A percentile compares a stretch with the other conserved stretches of the same genome.
Conservation (phyloP, 352 stramenopile species). For the Phytopythium aichiense region DNA sequence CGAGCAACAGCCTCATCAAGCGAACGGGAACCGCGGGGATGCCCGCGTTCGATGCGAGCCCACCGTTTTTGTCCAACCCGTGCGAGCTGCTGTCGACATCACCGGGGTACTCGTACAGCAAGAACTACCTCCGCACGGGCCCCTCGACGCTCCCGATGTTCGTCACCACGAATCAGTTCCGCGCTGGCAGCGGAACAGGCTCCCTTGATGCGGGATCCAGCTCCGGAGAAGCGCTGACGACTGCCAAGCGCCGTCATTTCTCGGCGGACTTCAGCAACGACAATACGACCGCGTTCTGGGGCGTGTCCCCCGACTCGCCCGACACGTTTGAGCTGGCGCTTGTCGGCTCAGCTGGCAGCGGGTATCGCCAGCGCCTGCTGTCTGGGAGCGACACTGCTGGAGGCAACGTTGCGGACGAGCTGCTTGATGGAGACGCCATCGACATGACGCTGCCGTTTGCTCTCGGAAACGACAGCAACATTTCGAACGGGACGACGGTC, state of each 20-base stretch:
- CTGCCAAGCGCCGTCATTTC: conserved; percentile 40
- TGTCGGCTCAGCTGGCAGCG: conserved; percentile 18
- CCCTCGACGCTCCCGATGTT: conserved; percentile 49
- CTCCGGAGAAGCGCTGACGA: conserved; percentile 9
- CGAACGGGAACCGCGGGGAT: conserved; percentile 14
- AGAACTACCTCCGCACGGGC: conserved; percentile 47
- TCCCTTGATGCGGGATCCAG: not conserved
- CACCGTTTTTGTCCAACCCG: conserved; percentile 64
- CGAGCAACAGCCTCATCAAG: conserved; percentile 6
- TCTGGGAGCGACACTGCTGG: conserved; percentile 23
- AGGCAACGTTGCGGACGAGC: conserved; percentile 12
- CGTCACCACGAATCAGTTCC: conserved; percentile 49
- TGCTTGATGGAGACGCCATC: conserved; percentile 13
- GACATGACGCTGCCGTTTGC: conserved; percentile 72
- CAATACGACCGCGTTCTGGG: conserved; percentile 49
- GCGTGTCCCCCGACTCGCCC: conserved; percentile 58
- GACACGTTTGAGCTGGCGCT: conserved; percentile 62
- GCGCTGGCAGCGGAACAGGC: conserved; percentile 20
- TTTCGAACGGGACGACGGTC: conserved; percentile 39
- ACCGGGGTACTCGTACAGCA: conserved; percentile 69
- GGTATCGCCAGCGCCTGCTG: conserved; percentile 37
- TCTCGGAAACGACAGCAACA: conserved; percentile 29
- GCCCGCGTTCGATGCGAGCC: conserved; percentile 39
- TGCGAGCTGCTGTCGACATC: conserved; percentile 68
- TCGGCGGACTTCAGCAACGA: conserved; percentile 66